Conservation (phyloP, 192 early-diverging fungal species). For the Gamsiella multidivaricata region DNA sequence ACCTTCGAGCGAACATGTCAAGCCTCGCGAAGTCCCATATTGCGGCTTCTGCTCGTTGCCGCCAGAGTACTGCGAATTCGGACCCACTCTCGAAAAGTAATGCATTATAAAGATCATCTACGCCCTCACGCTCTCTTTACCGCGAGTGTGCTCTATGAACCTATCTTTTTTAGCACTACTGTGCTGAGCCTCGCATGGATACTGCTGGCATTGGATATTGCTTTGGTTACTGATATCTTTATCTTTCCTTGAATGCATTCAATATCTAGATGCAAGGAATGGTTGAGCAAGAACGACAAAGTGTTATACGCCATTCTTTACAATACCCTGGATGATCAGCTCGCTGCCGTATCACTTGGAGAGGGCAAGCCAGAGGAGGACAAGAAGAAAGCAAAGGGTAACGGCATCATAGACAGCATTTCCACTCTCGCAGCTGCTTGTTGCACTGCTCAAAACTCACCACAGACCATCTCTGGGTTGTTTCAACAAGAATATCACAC, state of each 20-base stretch:
- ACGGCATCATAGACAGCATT: neutral
- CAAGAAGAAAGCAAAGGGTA: conserved; percentile 62
- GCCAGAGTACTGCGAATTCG: conserved; percentile 90
- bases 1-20: conserved; percentile 50
- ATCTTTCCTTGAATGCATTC: neutral
- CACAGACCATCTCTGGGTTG: too few species aligned
- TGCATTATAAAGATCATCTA: neutral
- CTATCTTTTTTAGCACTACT: neutral
- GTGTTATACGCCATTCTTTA: conserved; percentile 24
- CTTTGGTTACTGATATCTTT: neutral
- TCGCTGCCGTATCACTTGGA: conserved; percentile 33
- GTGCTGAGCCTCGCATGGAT: too few species aligned
- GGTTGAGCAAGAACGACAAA: conserved; percentile 47
- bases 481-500: too few species aligned
- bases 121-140: too few species aligned
- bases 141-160: too few species aligned
- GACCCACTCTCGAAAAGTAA: conserved; percentile 83
- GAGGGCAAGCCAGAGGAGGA: conserved; percentile 43
- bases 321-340: conserved; percentile 41
- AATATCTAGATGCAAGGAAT: conserved; percentile 43
- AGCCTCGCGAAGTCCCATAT: conserved; percentile 50
- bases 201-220: too few species aligned
- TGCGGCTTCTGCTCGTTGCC: conserved; percentile 54
- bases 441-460: too few species aligned
- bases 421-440: neutral